Conservation (phyloP, 2,329 filamentous ascomycete genomes). For the Cephalotrichum gorgonifer region DNA sequence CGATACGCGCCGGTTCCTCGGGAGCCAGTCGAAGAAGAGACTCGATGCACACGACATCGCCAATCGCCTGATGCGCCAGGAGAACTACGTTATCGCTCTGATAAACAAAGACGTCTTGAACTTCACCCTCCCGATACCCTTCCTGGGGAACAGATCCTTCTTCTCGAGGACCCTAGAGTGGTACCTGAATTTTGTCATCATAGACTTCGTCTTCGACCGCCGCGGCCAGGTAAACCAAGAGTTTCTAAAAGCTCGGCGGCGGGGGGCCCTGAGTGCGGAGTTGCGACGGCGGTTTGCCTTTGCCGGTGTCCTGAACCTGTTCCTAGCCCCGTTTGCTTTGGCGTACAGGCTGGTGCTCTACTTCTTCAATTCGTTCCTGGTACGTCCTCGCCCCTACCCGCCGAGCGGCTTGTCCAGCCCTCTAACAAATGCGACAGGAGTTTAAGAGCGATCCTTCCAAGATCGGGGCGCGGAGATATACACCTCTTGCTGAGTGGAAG, state of each 20-base stretch:
- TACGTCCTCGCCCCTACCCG: conserved; percentile 28
- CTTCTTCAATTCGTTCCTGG: conserved; percentile 91
- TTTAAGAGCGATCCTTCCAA: conserved; percentile 89
- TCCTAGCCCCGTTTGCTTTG: conserved; percentile 81
- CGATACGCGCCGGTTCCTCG: conserved; percentile 47
- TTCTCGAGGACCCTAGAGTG: conserved; percentile 87
- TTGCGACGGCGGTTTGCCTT: conserved; percentile 70
- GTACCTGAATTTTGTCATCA: conserved; percentile 81
- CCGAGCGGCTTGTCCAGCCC: neutral
- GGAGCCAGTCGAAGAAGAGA: conserved; percentile 82
- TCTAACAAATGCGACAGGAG: conserved; percentile 44
- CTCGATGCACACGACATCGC: conserved; percentile 96
- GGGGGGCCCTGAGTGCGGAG: conserved; percentile 67
- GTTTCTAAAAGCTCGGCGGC: conserved; percentile 75
- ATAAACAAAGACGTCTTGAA: conserved; percentile 96
- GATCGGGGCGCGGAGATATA: conserved; percentile 82
- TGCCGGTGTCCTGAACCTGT: conserved; percentile 74
- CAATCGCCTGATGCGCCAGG: conserved; percentile 89
- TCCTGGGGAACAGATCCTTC: conserved; percentile 66
- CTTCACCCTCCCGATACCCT: conserved; percentile 75
- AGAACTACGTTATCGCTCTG: conserved; percentile 93
- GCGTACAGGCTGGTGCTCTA: conserved; percentile 79
- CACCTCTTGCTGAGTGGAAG: conserved; percentile 91
- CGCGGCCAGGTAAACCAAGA: conserved; percentile 77
- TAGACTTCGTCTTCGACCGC: conserved; percentile 90